A percentile compares a stretch with the other conserved stretches of the same genome.
Evolutionary conservation across 2,329 filamentous ascomycete genomes (phyloP).

Genomic region (Stenocarpella maydis): DNA sequence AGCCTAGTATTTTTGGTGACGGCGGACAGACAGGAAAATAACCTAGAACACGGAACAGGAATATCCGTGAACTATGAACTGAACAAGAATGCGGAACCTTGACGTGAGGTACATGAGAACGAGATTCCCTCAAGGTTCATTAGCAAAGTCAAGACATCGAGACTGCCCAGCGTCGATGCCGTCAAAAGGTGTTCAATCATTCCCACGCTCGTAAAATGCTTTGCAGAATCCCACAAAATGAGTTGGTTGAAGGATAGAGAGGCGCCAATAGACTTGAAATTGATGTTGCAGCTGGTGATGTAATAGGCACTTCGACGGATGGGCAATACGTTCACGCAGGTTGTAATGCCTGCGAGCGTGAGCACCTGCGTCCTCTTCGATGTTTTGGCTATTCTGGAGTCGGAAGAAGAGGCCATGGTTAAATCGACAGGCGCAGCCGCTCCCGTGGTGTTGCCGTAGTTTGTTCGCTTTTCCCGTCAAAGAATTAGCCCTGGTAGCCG

Average conservation of each 20-base stretch:
- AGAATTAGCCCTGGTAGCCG: conserved; percentile 67
- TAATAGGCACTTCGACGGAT: neutral
- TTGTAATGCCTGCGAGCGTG: neutral
- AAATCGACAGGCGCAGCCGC: neutral
- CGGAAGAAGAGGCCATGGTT: neutral
- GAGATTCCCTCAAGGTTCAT: conserved; percentile 1
- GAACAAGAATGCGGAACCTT: conserved; percentile 14
- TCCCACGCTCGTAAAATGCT: conserved; percentile 28
- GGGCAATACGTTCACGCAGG: neutral
- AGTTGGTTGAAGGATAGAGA: conserved; percentile 17
- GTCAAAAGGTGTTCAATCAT: conserved; percentile 23
- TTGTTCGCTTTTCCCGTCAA: neutral
- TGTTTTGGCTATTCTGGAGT: neutral
- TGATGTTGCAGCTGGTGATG: conserved; percentile 11
- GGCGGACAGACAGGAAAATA: conserved; percentile 13
- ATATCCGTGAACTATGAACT: conserved; percentile 31
- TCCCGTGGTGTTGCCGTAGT: neutral
- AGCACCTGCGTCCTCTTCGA: neutral
- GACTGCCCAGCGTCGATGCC: conserved; percentile 23
- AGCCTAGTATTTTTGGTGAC: conserved; percentile 36
- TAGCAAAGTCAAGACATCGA: conserved; percentile 12
- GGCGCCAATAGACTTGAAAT: conserved; percentile 2
- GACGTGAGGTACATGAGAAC: conserved; percentile 23
- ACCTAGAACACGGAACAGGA: conserved; percentile 32
- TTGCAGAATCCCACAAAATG: conserved; percentile 25